These are phyloP conservation scores for Ceratocystis huliohia DNA, from an alignment of 2,329 filamentous ascomycete species.

Conservation along the genomic window DNA sequence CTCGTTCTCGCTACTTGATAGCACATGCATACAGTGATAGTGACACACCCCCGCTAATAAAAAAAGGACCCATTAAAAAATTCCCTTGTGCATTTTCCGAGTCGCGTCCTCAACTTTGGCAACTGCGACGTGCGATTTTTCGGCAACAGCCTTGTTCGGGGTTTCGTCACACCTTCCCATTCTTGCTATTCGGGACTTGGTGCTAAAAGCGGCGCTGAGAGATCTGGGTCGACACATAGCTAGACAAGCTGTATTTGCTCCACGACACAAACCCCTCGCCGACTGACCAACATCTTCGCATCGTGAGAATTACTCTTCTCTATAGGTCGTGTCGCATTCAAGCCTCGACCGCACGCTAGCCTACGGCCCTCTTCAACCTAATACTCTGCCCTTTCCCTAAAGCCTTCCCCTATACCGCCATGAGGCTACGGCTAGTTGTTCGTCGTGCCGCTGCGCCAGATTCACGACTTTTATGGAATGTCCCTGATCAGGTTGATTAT, in stretches of 20 bases:
- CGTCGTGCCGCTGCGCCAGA: slow-evolving; percentile 62
- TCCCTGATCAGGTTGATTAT: slow-evolving; percentile 42
- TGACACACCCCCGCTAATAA: neutral
- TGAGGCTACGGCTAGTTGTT: slow-evolving; percentile 64
- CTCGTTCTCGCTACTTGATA: neutral
- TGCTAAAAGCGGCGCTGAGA: neutral
- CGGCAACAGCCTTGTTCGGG: neutral
- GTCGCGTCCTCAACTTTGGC: neutral
- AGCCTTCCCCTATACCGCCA: neutral
- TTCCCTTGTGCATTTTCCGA: neutral
- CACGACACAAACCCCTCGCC: too few species aligned
- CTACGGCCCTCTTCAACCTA: neutral
- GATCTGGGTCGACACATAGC: neutral
- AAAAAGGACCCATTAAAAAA: neutral
- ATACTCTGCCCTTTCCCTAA: neutral
- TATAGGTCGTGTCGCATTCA: neutral
- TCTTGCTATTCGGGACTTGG: neutral
- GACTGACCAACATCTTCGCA: neutral
- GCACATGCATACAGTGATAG: neutral
- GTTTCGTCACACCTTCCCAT: neutral
- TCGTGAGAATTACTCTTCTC: slow-evolving; percentile 11
- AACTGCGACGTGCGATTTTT: neutral
- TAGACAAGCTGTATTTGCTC: too few species aligned
- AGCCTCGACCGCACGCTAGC: neutral
- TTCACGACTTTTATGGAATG: slow-evolving; percentile 58